Base-by-base conservation (phyloP, 805 yeast genomes). In the Maudiozyma pseudohumilis region DNA sequence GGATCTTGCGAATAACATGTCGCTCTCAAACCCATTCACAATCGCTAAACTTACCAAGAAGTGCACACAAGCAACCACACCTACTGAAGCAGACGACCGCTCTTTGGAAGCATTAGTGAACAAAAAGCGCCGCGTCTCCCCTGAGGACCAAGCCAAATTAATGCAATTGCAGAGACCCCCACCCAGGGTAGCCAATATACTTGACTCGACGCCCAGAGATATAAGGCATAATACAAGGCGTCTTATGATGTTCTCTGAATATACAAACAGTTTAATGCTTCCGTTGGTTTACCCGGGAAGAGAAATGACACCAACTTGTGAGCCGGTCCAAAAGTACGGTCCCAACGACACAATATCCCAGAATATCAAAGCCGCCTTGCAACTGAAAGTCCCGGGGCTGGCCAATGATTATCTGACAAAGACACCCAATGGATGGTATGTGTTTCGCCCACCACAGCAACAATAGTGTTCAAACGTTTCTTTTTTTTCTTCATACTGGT, bases 11-110 rank as follows among this genome's bases (percentile, higher is more conserved):
- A 44, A 39, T 15, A 43, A 46, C 38, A 27, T 32, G 5, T 40
- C 50, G 5, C 24, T 49, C 19, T 52, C 57, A 5, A 50, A 52
- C 24, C 55, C 54, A 8, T 52, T 46, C 30, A 44, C 44, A 26
- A 38, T 41, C 5, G 27, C 53, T 4, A 49, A 48, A 30, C 16
- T 44, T 18, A 36, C 25, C 13, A 17, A 11, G 5, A 28, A 28
- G n/a, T 22, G 18, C 8, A 15, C 15, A 22, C 22, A 21, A 28
- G 24, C 10, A 30, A 18, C 21, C 18, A 2, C 12, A 11, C 29
- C 23, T 15, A 32, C 5, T 7, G 17, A 15, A 13, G 12, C 12
- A 28, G 15, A 29, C n/a, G 23, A 29, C 5, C 18, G 11, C 5
- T 13, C 32, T 11, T 13, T 34, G 6, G 12, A 26, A 9, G 28